Percentiles rank a stretch among this genome's conserved stretches.
phyloP scores from a whole-genome alignment of 2,329 filamentous ascomycete species.

The Aureobasidium zeae region DNA sequence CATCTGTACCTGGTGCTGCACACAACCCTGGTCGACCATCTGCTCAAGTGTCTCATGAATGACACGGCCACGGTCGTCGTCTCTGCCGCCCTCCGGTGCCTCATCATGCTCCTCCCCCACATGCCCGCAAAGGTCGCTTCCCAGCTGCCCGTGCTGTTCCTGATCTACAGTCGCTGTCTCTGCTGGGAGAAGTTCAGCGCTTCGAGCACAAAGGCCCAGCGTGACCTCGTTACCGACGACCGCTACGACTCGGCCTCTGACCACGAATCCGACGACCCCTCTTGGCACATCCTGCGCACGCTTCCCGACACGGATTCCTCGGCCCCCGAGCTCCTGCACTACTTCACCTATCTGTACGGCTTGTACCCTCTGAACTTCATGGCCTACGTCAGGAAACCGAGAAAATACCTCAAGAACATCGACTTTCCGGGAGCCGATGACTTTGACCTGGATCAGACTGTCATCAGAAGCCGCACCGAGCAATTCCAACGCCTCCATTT shows the following conservation, averaged over 20 bases:
- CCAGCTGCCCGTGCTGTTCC: slow-evolving; percentile 64
- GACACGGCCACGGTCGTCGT: slow-evolving; percentile 70
- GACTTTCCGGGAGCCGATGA: slow-evolving; percentile 62
- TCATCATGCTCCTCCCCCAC: slow-evolving; percentile 76
- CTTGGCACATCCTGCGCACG: slow-evolving; percentile 58
- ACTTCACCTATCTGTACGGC: slow-evolving; percentile 75
- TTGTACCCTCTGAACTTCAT: slow-evolving; percentile 79
- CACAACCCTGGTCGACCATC: slow-evolving; percentile 60
- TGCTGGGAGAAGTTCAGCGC: slow-evolving; percentile 60
- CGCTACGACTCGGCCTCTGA: slow-evolving; percentile 22
- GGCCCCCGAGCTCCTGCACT: slow-evolving; percentile 60
- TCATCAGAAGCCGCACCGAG: slow-evolving; percentile 68
- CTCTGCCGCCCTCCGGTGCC: slow-evolving; percentile 62
- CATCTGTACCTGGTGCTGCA: slow-evolving; percentile 66
- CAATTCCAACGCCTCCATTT: slow-evolving; percentile 63
- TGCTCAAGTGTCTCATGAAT: slow-evolving; percentile 64
- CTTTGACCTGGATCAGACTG: slow-evolving; percentile 66
- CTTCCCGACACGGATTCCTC: slow-evolving; percentile 51
- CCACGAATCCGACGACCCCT: slow-evolving; percentile 32
- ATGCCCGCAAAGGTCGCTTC: slow-evolving; percentile 63
- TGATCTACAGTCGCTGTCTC: slow-evolving; percentile 68
- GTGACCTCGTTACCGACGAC: slow-evolving; percentile 29
- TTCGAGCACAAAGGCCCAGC: slow-evolving; percentile 27
- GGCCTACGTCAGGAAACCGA: slow-evolving; percentile 75
- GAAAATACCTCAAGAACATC: slow-evolving; percentile 65